Conservation (phyloP, 2,329 filamentous ascomycete genomes). For the Colletotrichum eleusines region DNA sequence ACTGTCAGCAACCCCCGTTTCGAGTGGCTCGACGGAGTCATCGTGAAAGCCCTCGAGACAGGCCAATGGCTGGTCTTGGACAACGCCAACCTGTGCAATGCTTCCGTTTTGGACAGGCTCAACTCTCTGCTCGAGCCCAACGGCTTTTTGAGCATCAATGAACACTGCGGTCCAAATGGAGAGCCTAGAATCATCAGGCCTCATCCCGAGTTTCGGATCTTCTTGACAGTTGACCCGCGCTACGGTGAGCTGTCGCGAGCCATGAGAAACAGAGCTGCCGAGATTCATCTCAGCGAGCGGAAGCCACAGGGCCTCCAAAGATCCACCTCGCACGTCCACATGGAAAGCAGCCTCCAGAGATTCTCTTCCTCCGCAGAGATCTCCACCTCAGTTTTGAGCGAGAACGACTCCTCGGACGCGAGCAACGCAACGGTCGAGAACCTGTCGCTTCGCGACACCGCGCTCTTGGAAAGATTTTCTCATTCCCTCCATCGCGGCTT, state of each 20-base stretch:
- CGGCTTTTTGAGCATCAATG: slow-evolving; percentile 90
- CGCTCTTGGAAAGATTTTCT: slow-evolving; percentile 51
- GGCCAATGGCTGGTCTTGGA: slow-evolving; percentile 96
- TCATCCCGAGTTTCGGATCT: slow-evolving; percentile 89
- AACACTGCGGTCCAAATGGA: slow-evolving; percentile 87
- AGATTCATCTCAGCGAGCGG: slow-evolving; percentile 78
- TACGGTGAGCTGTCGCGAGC: slow-evolving; percentile 95
- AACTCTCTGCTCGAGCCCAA: slow-evolving; percentile 95
- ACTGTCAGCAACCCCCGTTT: slow-evolving; percentile 82
- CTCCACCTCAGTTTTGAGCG: slow-evolving; percentile 45
- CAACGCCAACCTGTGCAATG: slow-evolving; percentile 96
- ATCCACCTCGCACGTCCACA: slow-evolving; percentile 56
- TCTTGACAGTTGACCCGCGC: slow-evolving; percentile 91
- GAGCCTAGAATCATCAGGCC: slow-evolving; percentile 83
- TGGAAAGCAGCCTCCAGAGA: slow-evolving; percentile 64
- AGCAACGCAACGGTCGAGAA: slow-evolving; percentile 58
- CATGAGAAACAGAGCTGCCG: slow-evolving; percentile 95
- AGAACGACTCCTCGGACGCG: slow-evolving; percentile 45
- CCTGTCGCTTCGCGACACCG: slow-evolving; percentile 61
- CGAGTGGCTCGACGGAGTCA: slow-evolving; percentile 94
- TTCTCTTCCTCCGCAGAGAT: slow-evolving; percentile 56
- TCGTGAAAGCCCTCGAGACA: slow-evolving; percentile 86
- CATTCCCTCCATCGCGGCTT: slow-evolving; percentile 21
- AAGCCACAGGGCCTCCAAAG: slow-evolving; percentile 50
- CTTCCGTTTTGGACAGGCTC: slow-evolving; percentile 91